Base-by-base conservation (phyloP, 2,329 filamentous ascomycete species). In the Graphium sp. region DNA sequence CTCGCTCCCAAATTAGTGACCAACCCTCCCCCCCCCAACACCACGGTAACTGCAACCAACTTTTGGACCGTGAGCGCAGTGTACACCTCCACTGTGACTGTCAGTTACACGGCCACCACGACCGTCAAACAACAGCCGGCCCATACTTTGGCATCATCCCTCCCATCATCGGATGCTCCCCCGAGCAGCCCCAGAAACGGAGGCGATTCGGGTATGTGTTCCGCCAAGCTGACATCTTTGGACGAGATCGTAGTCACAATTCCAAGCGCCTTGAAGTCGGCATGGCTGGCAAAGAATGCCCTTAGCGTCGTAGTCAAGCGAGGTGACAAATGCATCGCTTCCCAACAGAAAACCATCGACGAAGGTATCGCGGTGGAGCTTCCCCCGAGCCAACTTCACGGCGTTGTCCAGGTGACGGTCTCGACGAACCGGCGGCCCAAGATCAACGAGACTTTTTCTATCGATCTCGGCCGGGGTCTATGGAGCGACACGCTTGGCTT, bases 381-480 rank as follows among this genome's bases (percentile, higher is more conserved):
- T 17, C 52, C 59, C 4, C 52, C 50, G 17, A 55, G 57, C 16
- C 67, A 76, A 34, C 64, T 67, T 5, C 50, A 68, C 34, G 72
- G 71, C 18, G 45, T 66, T 21, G 46, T 76, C 28, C 66, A 66
- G 30, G 54, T 77, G 24, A 60, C 62, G 3, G 57, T 77, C 20
- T 53, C 62, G 31, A 70, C 70, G 1, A 66, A 57, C 10, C 66
- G 59, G 31, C 65, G 63, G 35, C 72, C 72, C 15, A 66, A 60
- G 44, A 56, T 74, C 36, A 66, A 66, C 39, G 68, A 74, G 48
- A 63, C 62, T 1, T 67, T 74, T 43, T 58, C 61, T 22, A 49
- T 76, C 18, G 62, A 73, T 42, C 71, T 76, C 44, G 66, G 67
- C 26, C 60, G 50, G 41, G 50, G 56, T 14, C 45, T 55, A 11